Evolutionary conservation across 2,329 filamentous ascomycete species (phyloP), one percentile per base, ranked within the genome.

Genomic region (Verticillium longisporum): DNA sequence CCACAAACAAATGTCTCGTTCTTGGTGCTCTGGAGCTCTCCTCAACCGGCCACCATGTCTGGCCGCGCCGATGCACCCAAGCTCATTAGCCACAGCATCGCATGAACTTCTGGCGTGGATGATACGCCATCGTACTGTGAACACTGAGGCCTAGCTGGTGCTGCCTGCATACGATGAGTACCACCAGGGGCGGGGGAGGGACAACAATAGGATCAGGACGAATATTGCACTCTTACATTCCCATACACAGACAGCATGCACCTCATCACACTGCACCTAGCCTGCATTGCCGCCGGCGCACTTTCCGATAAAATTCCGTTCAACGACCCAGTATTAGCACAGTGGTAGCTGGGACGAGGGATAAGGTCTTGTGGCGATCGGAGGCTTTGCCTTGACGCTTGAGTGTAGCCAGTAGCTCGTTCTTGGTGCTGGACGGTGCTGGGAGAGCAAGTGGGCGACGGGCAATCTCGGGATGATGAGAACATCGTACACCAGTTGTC

Each of bases 241-340:
- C 45, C 18, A 9, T n/a, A 50, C 45, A 50, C n/a, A 21, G 18
- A 26, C 18, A 50, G 45, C 45, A 50, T 50, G 45, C 45, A 50
- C 45, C 45, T 50, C 45, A 34, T 60, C 54, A 56, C 59, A 26
- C 55, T 56, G 55, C 55, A n/a, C 55, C 55, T 21, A 56, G 32
- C n/a, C 15, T 56, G 55, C 55, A 56, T 56, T 56, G 55, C 55
- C 13, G 33, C 33, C 32, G 55, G 55, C 33, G 55, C n/a, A 56
- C 55, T 9, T 33, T 56, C 55, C 55, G 55, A 56, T 56, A 37
- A 33, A 56, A 56, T 18, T 21, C 10, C 10, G 15, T 26, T 26
- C 26, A 18, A 26, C 7, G 18, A 26, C 45, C 45, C 26, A 26
- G 3, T 26, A 50, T 21, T 18, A 50, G 45, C 45, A 50, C 45